A percentile compares a stretch with the other conserved stretches of the same genome.
phyloP scores from a whole-genome alignment of 2,329 filamentous ascomycete genomes.

The Fusarium domesticum region DNA sequence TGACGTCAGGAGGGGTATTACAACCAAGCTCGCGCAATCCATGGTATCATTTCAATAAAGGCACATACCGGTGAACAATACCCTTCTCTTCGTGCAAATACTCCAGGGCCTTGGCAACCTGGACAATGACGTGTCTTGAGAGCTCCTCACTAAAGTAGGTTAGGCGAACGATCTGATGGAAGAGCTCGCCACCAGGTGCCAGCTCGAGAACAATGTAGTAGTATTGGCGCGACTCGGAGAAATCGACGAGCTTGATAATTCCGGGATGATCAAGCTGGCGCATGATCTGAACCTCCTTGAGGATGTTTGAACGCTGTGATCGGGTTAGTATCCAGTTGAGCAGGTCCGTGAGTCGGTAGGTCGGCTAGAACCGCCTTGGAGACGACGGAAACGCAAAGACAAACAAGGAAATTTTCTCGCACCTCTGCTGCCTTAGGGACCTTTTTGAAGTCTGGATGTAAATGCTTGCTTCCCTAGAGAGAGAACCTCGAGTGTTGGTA shows the following conservation, averaged over 20 bases:
- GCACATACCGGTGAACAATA: constrained; percentile 86
- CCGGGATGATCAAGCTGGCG: constrained; percentile 94
- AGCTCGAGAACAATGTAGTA: constrained; percentile 97
- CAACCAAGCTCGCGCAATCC: constrained; percentile 3
- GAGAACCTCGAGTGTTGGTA: constrained; percentile 53
- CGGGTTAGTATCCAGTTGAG: constrained; percentile 29
- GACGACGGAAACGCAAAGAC: constrained; percentile 22
- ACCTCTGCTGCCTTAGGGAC: constrained; percentile 96
- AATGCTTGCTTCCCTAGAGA: constrained; percentile 78
- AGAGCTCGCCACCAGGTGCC: constrained; percentile 91
- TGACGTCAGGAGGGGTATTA: constrained; percentile 32
- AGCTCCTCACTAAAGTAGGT: constrained; percentile 98
- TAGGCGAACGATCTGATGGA: constrained; percentile 96
- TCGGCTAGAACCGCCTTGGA: constrained; percentile 16
- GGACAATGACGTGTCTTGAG: constrained; percentile 88
- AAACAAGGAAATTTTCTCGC: constrained; percentile 53
- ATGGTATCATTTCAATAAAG: constrained; percentile 1
- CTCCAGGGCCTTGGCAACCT: constrained; percentile 90
- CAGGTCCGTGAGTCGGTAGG: constrained; percentile 14
- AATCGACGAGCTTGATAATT: constrained; percentile 89
- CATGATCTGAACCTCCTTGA: constrained; percentile 99
- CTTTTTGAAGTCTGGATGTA: constrained; percentile 96
- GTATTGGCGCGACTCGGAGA: constrained; percentile 89
- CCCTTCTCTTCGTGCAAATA: constrained; percentile 94
- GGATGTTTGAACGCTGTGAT: constrained; percentile 85